Percentiles rank a stretch among this genome's conserved stretches.
Evolutionary conservation across 176 grass and related monocot species (phyloP).

Genomic region (Juncus effusus): DNA sequence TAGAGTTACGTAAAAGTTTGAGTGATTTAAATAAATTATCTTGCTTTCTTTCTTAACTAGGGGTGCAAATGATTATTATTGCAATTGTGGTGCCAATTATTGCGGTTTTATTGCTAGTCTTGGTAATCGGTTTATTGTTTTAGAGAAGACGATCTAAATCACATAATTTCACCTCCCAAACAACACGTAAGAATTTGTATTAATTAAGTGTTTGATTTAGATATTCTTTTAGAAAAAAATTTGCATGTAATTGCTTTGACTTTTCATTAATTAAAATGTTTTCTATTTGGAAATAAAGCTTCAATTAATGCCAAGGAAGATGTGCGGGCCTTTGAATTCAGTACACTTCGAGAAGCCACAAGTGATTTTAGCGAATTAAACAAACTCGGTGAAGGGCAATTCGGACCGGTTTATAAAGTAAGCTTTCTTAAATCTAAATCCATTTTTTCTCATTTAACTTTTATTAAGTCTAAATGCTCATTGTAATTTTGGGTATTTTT

Average conservation of each 20-base stretch:
- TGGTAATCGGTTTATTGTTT: neutral
- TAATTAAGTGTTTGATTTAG: neutral
- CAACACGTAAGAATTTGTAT: neutral
- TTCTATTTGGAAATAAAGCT: neutral
- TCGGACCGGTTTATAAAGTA: slow-evolving; percentile 24
- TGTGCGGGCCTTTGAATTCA: neutral
- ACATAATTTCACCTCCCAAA: neutral
- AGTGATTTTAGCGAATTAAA: neutral
- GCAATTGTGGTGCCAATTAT: too few relatives aligned
- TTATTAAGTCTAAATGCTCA: neutral
- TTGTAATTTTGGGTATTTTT: neutral
- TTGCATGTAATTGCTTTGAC: neutral
- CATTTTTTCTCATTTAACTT: neutral
- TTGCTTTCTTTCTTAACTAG: neutral
- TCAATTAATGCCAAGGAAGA: neutral
- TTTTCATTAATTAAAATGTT: neutral
- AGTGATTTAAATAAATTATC: neutral
- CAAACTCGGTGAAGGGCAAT: slow-evolving; percentile 2
- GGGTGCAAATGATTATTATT: too few relatives aligned
- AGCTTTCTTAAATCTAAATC: neutral
- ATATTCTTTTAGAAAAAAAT: neutral
- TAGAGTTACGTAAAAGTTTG: neutral
- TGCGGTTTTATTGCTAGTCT: neutral
- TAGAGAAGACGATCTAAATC: neutral
- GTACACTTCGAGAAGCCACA: neutral